Evolutionary conservation across 129 eudicot species (phyloP).

Genomic region (Cynara cardunculus): DNA sequence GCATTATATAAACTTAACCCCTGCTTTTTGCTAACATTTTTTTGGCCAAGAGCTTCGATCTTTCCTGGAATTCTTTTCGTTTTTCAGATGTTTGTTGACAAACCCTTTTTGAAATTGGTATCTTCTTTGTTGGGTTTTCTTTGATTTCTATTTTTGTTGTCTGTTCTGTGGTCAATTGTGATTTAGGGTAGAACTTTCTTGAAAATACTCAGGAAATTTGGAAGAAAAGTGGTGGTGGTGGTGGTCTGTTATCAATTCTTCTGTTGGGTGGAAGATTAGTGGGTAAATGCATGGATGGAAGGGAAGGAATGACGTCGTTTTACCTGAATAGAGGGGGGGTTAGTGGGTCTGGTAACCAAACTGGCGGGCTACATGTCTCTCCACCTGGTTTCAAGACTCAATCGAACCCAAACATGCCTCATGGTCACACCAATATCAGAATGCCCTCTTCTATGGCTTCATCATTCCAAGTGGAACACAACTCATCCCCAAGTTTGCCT

Average conservation of each 20-base stretch:
- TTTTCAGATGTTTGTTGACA: conserved; percentile 12
- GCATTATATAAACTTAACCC: conserved; percentile 15
- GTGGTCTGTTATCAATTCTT: background rate
- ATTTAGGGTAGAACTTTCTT: conserved; percentile 18
- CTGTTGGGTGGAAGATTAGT: conserved; percentile 9
- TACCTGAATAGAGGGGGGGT: conserved; percentile 58
- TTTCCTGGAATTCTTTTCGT: background rate
- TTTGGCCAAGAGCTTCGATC: conserved; percentile 10
- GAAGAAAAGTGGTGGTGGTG: background rate
- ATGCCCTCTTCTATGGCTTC: conserved; percentile 31
- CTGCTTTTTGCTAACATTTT: background rate
- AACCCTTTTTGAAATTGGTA: conserved; percentile 27
- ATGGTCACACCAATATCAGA: conserved; percentile 37
- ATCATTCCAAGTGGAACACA: conserved; percentile 41
- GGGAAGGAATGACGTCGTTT: conserved; percentile 68
- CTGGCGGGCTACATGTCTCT: conserved; percentile 33
- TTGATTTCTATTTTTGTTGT: background rate
- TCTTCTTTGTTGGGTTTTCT: conserved; percentile 1
- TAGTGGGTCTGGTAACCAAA: conserved; percentile 42
- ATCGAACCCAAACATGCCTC: conserved; percentile 44
- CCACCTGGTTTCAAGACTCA: conserved; percentile 38
- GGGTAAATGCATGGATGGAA: conserved; percentile 83
- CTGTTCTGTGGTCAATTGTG: conserved; percentile 16
- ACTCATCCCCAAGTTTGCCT: conserved; percentile 37
- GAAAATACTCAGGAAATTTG: background rate